These are phyloP conservation scores for Ganoderma lucidum DNA, from an alignment of 1,284 basidiomycete genomes.

Conservation along the genomic window DNA sequence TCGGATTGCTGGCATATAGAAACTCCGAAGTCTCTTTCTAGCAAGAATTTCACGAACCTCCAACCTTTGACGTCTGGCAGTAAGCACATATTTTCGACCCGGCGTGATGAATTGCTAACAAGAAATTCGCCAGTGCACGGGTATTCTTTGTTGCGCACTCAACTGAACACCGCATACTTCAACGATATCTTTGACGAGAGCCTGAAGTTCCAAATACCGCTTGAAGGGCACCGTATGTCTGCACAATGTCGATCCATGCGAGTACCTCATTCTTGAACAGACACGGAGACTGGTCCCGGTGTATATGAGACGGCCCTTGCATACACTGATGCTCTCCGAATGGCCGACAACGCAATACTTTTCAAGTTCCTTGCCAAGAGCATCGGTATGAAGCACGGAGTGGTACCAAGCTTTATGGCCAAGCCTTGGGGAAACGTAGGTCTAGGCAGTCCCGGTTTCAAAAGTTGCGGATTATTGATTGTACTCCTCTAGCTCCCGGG, in stretches of 20 bases:
- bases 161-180: constrained; percentile 91
- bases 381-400: constrained; percentile 87
- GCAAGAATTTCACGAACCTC: constrained; percentile 83
- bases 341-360: constrained; percentile 94
- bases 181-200: constrained; percentile 87
- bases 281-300: constrained; percentile 95
- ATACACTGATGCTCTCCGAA: constrained; percentile 84
- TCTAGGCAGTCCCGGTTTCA: background rate
- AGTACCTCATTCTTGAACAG: constrained; percentile 47
- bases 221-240: constrained; percentile 91
- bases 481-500: constrained; percentile 74
- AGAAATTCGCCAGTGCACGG: constrained; percentile 77
- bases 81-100: constrained; percentile 40
- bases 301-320: constrained; percentile 95
- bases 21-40: constrained; percentile 75
- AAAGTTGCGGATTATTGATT: constrained; percentile 6
- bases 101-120: background rate
- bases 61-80: constrained; percentile 91
- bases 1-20: constrained; percentile 55
- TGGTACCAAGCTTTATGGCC: constrained; percentile 98
- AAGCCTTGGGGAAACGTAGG: constrained; percentile 93
- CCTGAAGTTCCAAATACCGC: constrained; percentile 75
- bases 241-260: background rate
- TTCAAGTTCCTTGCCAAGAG: constrained; percentile 96
- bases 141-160: constrained; percentile 89